A percentile compares a stretch with the other conserved stretches of the same genome.
Evolutionary conservation across 2,329 filamentous ascomycete species (phyloP).

Genomic region (Talaromyces funiculosus): DNA sequence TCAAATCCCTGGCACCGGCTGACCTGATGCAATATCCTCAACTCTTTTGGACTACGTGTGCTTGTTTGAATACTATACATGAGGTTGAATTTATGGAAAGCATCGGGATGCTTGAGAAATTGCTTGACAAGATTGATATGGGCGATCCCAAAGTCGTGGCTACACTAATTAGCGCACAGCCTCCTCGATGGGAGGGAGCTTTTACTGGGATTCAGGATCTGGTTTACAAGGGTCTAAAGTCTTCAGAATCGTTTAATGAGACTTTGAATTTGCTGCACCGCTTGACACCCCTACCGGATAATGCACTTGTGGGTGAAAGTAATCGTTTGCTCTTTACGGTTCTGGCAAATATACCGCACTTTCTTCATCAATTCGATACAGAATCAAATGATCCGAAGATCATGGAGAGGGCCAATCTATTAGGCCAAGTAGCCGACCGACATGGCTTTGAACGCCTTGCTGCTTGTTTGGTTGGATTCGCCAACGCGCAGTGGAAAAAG

Average conservation of each 20-base stretch:
- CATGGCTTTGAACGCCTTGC: slow-evolving; percentile 65
- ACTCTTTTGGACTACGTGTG: slow-evolving; percentile 95
- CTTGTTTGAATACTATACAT: slow-evolving; percentile 93
- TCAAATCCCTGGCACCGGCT: slow-evolving; percentile 71
- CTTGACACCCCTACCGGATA: slow-evolving; percentile 71
- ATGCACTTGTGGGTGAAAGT: slow-evolving; percentile 73
- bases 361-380: slow-evolving; percentile 72
- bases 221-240: slow-evolving; percentile 87
- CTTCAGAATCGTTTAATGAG: slow-evolving; percentile 71
- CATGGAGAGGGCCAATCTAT: slow-evolving; percentile 59
- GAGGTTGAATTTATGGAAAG: slow-evolving; percentile 92
- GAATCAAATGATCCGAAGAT: slow-evolving; percentile 51
- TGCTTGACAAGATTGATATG: slow-evolving; percentile 79
- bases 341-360: slow-evolving; percentile 86
- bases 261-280: slow-evolving; percentile 73
- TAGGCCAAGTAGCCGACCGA: slow-evolving; percentile 66
- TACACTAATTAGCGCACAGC: slow-evolving; percentile 70
- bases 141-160: slow-evolving; percentile 62
- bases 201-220: slow-evolving; percentile 84
- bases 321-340: slow-evolving; percentile 76
- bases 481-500: slow-evolving; percentile 59
- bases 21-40: slow-evolving; percentile 87
- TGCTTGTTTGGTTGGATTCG: slow-evolving; percentile 63
- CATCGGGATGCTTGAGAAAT: slow-evolving; percentile 81
- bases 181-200: slow-evolving; percentile 77